These are phyloP conservation scores for Globisporangium lucens DNA, from an alignment of 352 stramenopile species.

Conservation along the genomic window DNA sequence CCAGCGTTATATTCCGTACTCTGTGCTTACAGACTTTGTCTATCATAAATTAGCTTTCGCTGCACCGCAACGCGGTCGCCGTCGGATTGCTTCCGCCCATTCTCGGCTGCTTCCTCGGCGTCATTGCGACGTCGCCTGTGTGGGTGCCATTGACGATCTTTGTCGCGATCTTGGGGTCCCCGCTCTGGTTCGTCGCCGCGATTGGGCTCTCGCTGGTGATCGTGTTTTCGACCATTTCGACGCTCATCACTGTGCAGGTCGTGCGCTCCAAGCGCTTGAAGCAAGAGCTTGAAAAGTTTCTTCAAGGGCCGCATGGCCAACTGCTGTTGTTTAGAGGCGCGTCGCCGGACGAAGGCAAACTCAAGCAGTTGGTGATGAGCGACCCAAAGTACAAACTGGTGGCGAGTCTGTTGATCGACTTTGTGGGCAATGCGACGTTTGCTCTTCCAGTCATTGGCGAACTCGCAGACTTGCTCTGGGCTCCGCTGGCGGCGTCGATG, in stretches of 20 bases:
- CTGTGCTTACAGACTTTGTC: neutral
- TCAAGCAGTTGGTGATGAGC: constrained; percentile 38
- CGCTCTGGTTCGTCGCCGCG: constrained; percentile 53
- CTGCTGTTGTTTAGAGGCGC: constrained; percentile 55
- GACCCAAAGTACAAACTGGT: constrained; percentile 58
- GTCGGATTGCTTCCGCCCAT: constrained; percentile 48
- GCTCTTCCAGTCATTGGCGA: constrained; percentile 87
- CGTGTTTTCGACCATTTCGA: constrained; percentile 47
- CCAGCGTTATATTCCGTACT: neutral
- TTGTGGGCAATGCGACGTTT: constrained; percentile 87
- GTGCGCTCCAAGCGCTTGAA: constrained; percentile 49
- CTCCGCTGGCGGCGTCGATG: constrained; percentile 85
- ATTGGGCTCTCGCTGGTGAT: constrained; percentile 41
- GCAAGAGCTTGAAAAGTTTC: constrained; percentile 34
- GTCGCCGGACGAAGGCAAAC: constrained; percentile 16
- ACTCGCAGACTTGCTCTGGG: constrained; percentile 90
- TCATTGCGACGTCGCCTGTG: constrained; percentile 45
- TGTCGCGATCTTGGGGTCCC: constrained; percentile 53
- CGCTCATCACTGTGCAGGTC: constrained; percentile 44
- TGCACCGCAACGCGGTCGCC: constrained; percentile 58
- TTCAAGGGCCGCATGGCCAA: constrained; percentile 53
- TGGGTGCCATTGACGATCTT: constrained; percentile 60
- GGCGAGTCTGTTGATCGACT: constrained; percentile 85
- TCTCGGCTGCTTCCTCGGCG: constrained; percentile 36
- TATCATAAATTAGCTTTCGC: constrained; percentile 32